These are phyloP conservation scores for Jamesozyma jinghongensis DNA, from an alignment of 805 yeast species.

Conservation along the genomic window DNA sequence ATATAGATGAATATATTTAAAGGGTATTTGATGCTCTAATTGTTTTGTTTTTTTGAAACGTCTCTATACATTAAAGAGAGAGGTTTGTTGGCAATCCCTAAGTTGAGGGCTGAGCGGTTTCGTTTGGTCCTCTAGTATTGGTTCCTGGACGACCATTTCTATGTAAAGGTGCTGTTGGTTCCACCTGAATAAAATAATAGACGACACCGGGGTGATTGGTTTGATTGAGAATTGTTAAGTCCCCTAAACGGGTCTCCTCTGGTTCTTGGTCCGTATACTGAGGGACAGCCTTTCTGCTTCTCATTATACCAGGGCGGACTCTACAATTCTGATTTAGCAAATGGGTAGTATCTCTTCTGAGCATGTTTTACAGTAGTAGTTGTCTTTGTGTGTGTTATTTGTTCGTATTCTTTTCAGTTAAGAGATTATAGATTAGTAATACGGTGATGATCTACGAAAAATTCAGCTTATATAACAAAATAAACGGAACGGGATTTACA, in stretches of 20 bases:
- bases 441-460: too few relatives aligned
- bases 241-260: constrained; percentile 6
- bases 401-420: too few relatives aligned
- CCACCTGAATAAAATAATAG: constrained; percentile 9
- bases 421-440: too few relatives aligned
- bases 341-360: constrained; percentile 6
- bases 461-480: not conserved
- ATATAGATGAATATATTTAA: too few relatives aligned
- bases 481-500: not conserved
- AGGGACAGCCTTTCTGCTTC: constrained; percentile 8
- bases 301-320: constrained; percentile 3
- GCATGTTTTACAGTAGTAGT: constrained; percentile 2
- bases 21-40: too few relatives aligned
- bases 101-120: too few relatives aligned
- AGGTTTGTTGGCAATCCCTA: too few relatives aligned
- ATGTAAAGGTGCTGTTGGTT: not conserved
- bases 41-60: too few relatives aligned
- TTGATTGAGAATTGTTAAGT: constrained; percentile 8
- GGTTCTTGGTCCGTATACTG: constrained; percentile 2
- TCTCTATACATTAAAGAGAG: too few relatives aligned
- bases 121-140: not conserved
- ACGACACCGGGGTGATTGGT: constrained; percentile 11
- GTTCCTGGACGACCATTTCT: not conserved
- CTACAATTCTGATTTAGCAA: constrained; percentile 1
- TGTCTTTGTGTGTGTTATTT: too few relatives aligned